Conservation (phyloP, 208 protist genomes). For the Trypanosomatidae sp. region DNA sequence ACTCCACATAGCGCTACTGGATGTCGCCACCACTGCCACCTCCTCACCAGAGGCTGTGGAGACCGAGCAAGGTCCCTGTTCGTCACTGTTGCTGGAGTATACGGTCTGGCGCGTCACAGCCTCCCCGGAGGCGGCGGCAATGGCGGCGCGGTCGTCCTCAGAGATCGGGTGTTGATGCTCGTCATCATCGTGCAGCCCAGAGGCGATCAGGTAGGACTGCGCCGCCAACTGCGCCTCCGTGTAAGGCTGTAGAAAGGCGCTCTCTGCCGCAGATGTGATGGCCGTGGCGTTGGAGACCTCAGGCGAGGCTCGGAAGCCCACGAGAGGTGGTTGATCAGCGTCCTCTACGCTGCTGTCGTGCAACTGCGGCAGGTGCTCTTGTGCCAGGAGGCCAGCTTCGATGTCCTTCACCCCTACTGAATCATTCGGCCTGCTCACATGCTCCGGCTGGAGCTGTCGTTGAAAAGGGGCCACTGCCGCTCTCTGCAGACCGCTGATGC, state of each 20-base stretch:
- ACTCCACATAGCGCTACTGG: not conserved
- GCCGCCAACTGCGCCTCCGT: slow-evolving; percentile 12
- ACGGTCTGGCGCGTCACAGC: not conserved
- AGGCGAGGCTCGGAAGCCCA: slow-evolving; percentile 5
- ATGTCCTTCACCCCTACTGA: not conserved
- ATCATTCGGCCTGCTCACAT: not conserved
- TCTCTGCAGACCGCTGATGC: slow-evolving; percentile 8
- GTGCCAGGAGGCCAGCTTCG: not conserved
- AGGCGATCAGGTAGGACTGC: not conserved
- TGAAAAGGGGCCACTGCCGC: not conserved
- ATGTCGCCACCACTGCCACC: not conserved
- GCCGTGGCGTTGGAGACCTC: slow-evolving; percentile 1
- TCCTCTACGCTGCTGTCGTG: slow-evolving; percentile 6
- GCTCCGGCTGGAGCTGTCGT: not conserved
- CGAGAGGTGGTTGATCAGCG: not conserved
- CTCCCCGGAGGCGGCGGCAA: not conserved
- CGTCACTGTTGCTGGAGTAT: not conserved
- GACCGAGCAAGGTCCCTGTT: not conserved
- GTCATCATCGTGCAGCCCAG: not conserved
- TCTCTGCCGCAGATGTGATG: slow-evolving; percentile 9
- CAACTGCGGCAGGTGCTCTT: not conserved
- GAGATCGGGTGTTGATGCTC: not conserved
- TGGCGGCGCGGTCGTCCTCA: not conserved
- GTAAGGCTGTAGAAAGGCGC: slow-evolving; percentile 14
- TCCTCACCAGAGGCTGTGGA: slow-evolving; percentile 4